A percentile compares a stretch with the other conserved stretches of the same genome.
Conservation (phyloP, 2,329 filamentous ascomycete species). For the Neofusicoccum kwambonambiense region DNA sequence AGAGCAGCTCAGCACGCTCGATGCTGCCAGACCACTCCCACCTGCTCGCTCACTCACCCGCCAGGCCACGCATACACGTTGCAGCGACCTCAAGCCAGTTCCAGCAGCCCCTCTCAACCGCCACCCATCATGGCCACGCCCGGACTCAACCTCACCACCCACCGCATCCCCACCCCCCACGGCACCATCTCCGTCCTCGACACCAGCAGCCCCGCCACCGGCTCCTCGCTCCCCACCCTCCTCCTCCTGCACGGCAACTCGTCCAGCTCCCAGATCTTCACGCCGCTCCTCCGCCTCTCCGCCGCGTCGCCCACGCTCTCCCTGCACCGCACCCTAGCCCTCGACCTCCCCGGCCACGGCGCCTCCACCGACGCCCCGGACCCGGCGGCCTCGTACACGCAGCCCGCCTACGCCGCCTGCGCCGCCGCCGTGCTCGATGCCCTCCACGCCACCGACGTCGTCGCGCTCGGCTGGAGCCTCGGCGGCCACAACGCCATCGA, state of each 20-base stretch:
- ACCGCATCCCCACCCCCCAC: constrained; percentile 8
- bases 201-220: neutral
- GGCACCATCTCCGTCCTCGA: constrained; percentile 5
- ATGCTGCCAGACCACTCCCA: neutral
- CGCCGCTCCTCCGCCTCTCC: constrained; percentile 28
- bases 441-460: constrained; percentile 17
- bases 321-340: constrained; percentile 27
- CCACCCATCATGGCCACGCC: neutral
- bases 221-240: constrained; percentile 22
- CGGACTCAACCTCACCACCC: neutral
- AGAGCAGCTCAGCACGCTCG: neutral
- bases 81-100: too few species aligned
- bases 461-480: constrained; percentile 33
- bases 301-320: constrained; percentile 1
- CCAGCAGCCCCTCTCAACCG: too few species aligned
- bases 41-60: neutral
- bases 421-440: constrained; percentile 30
- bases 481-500: constrained; percentile 35
- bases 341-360: constrained; percentile 38
- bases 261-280: constrained; percentile 29
- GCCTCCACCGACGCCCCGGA: constrained; percentile 28
- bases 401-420: constrained; percentile 32
- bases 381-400: constrained; percentile 27
- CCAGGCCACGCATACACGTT: neutral
- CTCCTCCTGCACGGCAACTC: constrained; percentile 36